Base-by-base conservation (phyloP, 2,329 filamentous ascomycete genomes). In the Passalora sequoiae region DNA sequence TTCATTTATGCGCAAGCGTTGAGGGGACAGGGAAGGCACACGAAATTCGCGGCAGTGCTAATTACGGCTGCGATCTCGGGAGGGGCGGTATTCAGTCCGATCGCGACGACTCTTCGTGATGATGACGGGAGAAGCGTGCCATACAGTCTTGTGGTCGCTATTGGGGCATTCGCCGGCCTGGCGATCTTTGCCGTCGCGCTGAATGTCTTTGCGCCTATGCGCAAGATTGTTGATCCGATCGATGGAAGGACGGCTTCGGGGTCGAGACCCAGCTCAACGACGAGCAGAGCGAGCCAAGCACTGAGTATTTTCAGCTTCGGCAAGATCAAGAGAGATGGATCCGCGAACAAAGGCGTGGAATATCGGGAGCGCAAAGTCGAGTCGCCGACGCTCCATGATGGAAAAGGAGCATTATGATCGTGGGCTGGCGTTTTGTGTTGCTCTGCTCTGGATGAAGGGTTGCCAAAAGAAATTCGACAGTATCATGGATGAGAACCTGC, bases 1-100 rank as follows among this genome's bases (percentile, higher is more conserved):
- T 71, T 78, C 37, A 75, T 80, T 42, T 82, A 75, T 51, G 76
- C 75, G 9, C 75, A 78, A 48, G 66, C 69, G 2, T 66, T 83
- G 7, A 75, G 78, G 16, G 78, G 78, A 6, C 68, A 78, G 51
- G 78, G 76, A 4, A 66, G 61, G 10, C 72, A 78, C 55, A 81
- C 77, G 12, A 81, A 80, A 54, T 69, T 74, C 22, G 78, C 73
- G 5, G 68, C 72, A 5, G 70, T 72, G 0, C 52, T 77, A 2
- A 60, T 83, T 32, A 75, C 76, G 1, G 69, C 72, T 7, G 72
- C 74, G 4, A 73, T 79, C 30, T 68, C 68, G 13, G 74, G 75
- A 7, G 78, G 76, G 1, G 71, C 70, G 1, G 66, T 73, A 22
- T 74, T 80, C 44, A 74, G 77, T 1, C 76, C 76, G 6, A 72